phyloP scores from a whole-genome alignment of 192 early-diverging fungal species.

The Rhizoclosmatium globosum region DNA sequence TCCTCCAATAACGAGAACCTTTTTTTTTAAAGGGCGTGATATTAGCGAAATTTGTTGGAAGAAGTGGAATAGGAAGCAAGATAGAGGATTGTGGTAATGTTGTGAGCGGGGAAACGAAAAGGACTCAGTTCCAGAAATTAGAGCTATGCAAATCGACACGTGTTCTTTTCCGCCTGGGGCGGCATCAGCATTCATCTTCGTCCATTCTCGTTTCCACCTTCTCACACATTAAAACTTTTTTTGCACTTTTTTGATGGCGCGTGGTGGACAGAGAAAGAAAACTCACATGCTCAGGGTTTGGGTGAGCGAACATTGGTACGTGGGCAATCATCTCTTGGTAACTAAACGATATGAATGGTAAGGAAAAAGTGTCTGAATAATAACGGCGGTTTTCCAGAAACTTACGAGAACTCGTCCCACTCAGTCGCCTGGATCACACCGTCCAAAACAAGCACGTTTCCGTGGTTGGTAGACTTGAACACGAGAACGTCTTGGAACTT shows the following conservation, averaged over 20 bases:
- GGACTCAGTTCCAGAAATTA: conserved; percentile 22
- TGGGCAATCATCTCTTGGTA: conserved; percentile 99
- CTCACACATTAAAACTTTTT: not conserved
- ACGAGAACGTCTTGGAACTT: conserved; percentile 97
- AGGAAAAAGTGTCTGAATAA: not conserved
- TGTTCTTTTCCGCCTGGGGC: conserved; percentile 60
- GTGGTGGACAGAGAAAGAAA: not conserved
- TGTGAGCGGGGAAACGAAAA: not conserved
- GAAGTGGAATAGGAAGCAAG: not conserved
- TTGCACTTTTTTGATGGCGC: no score
- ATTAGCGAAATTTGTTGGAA: conserved; percentile 11
- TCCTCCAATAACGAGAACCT: conserved; percentile 98
- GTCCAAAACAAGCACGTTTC: conserved; percentile 96
- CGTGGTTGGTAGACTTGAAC: conserved; percentile 94
- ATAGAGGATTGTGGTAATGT: conserved; percentile 2
- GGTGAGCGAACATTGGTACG: conserved; percentile 91
- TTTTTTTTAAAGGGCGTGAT: conserved; percentile 9
- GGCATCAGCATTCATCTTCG: conserved; percentile 68
- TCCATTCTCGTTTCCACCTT: not conserved
- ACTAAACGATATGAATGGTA: conserved; percentile 52
- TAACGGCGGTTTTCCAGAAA: not conserved
- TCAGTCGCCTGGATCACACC: conserved; percentile 98
- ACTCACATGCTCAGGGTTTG: conserved; percentile 88
- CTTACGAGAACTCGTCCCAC: conserved; percentile 96
- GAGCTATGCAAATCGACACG: conserved; percentile 42